Percentiles rank a stretch among this genome's conserved stretches.
Evolutionary conservation across 495 filamentous ascomycete species (phyloP).

Genomic region (Clavariopsis aquatica): DNA sequence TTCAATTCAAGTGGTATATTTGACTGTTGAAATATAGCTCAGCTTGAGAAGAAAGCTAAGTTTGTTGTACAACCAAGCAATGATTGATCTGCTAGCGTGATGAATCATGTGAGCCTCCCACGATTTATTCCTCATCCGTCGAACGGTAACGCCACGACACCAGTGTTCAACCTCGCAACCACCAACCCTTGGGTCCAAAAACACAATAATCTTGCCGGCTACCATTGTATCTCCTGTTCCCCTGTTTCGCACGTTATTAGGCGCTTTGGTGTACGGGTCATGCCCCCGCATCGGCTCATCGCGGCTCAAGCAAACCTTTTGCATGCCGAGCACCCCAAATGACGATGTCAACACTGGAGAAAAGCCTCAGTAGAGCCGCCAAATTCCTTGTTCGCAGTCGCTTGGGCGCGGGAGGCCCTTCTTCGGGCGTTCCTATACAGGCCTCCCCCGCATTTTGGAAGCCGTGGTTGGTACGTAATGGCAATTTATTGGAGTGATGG

Average conservation of each 20-base stretch:
- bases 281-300: neutral
- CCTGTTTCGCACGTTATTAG: neutral
- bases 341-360: neutral
- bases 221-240: neutral
- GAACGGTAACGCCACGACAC: neutral
- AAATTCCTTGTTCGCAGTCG: neutral
- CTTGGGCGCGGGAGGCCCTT: neutral
- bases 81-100: too few species aligned
- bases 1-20: too few species aligned
- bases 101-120: neutral
- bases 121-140: neutral
- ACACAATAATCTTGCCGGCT: neutral
- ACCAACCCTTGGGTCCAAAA: neutral
- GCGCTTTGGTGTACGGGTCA: neutral
- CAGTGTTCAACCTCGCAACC: neutral
- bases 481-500: slow-evolving; percentile 9
- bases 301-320: neutral
- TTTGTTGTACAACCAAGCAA: too few species aligned
- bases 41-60: too few species aligned
- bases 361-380: neutral
- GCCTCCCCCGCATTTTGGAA: neutral
- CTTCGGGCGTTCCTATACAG: neutral
- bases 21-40: too few species aligned
- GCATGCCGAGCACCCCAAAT: neutral
- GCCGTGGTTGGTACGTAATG: slow-evolving; percentile 15